Percentiles rank a stretch among this genome's conserved stretches.
Conservation (phyloP, 2,329 filamentous ascomycete genomes). For the Nectriaceae sp. region DNA sequence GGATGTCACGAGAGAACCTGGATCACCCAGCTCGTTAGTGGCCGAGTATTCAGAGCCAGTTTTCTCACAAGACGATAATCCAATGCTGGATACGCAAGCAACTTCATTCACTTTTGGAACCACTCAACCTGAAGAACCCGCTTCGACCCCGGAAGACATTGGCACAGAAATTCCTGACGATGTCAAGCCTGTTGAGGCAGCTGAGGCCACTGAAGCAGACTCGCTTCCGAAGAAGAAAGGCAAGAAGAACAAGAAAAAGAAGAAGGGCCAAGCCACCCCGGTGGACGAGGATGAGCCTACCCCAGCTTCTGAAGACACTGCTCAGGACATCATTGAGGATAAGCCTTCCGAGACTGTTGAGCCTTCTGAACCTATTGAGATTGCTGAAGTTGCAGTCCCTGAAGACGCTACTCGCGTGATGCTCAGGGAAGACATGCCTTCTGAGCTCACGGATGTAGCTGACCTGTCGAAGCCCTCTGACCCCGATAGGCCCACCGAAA, state of each 20-base stretch:
- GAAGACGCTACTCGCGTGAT: neutral
- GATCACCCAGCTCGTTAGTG: slow-evolving; percentile 13
- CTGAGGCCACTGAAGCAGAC: neutral
- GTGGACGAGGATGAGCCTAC: slow-evolving; percentile 4
- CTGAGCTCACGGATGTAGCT: neutral
- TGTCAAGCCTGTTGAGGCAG: neutral
- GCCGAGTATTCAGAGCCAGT: slow-evolving; percentile 32
- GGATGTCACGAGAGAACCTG: slow-evolving; percentile 5
- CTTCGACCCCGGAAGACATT: slow-evolving; percentile 1
- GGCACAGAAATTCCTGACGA: slow-evolving; percentile 1
- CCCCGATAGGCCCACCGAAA: neutral
- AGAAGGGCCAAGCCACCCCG: neutral
- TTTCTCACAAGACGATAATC: slow-evolving; percentile 33
- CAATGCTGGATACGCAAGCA: slow-evolving; percentile 27
- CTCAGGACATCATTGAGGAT: neutral
- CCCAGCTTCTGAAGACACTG: neutral
- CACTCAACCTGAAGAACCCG: slow-evolving; percentile 24
- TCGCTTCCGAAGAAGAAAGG: neutral
- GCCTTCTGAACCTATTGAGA: neutral
- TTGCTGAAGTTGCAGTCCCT: neutral
- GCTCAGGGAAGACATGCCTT: too few species aligned
- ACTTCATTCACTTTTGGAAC: slow-evolving; percentile 19
- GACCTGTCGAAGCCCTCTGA: neutral
- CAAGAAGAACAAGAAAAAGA: neutral
- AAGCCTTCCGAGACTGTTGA: neutral